These are phyloP conservation scores for Lactarius quietus DNA, from an alignment of 768 basidiomycete species.

Conservation along the genomic window DNA sequence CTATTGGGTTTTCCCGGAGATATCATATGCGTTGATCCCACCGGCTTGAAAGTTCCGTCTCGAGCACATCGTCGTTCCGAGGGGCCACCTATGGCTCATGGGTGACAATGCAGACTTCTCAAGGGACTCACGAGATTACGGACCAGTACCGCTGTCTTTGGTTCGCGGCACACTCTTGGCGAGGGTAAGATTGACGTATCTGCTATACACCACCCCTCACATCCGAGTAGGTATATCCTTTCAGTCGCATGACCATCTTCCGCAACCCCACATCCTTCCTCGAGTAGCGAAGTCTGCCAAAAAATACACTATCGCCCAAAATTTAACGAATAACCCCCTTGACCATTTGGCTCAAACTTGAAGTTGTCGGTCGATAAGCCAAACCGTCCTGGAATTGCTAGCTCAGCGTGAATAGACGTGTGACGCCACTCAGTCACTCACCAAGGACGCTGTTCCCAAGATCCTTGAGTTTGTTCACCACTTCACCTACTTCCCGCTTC, in stretches of 20 bases:
- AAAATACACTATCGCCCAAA: constrained; percentile 50
- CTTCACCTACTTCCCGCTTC: constrained; percentile 85
- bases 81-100: constrained; percentile 84
- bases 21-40: constrained; percentile 83
- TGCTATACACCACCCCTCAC: constrained; percentile 5
- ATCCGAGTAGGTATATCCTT: constrained; percentile 31
- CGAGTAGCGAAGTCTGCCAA: constrained; percentile 22
- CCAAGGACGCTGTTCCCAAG: constrained; percentile 89
- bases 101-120: constrained; percentile 87
- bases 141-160: constrained; percentile 81
- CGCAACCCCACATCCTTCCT: constrained; percentile 34
- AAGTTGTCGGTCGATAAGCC: constrained; percentile 96
- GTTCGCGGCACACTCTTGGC: constrained; percentile 65
- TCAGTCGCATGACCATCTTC: constrained; percentile 29
- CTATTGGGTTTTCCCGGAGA: constrained; percentile 90
- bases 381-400: constrained; percentile 64
- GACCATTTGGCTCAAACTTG: constrained; percentile 89
- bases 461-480: constrained; percentile 89
- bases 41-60: constrained; percentile 57
- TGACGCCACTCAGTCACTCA: constrained; percentile 31
- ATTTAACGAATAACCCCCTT: constrained; percentile 95
- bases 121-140: constrained; percentile 88
- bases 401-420: neutral
- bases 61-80: constrained; percentile 77
- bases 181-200: constrained; percentile 46